phyloP scores from a whole-genome alignment of 768 basidiomycete genomes.

The Amanita phalloides region DNA sequence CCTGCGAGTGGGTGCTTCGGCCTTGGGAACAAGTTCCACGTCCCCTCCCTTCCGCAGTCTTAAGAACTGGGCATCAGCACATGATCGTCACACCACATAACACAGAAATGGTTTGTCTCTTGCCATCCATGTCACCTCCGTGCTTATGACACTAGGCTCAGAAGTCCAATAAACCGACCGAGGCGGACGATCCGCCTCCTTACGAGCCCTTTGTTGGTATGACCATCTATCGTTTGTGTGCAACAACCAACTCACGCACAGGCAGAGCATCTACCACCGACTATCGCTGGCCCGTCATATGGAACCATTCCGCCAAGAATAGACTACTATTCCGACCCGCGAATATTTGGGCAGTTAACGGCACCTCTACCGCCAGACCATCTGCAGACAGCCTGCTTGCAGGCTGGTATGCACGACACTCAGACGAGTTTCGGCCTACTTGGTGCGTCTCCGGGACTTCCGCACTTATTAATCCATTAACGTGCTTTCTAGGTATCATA shows the following conservation, averaged over 20 bases:
- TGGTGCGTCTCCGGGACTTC: constrained; percentile 31
- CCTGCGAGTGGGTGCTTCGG: too few relatives aligned
- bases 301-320: constrained; percentile 35
- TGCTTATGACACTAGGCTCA: neutral
- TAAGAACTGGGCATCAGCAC: too few relatives aligned
- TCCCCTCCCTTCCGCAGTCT: neutral
- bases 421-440: constrained; percentile 60
- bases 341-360: constrained; percentile 43
- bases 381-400: constrained; percentile 79
- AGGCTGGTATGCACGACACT: constrained; percentile 53
- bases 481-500: constrained; percentile 44
- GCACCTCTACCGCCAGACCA: constrained; percentile 67
- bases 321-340: constrained; percentile 60
- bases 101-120: neutral
- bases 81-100: constrained; percentile 1
- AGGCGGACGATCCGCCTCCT: neutral
- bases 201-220: neutral
- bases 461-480: constrained; percentile 2
- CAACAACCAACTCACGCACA: neutral
- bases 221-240: neutral
- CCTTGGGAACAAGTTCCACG: too few relatives aligned
- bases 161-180: neutral
- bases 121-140: neutral
- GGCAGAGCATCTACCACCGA: neutral
- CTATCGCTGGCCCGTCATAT: constrained; percentile 11